Conservation (phyloP, 139 green algal genomes). For the Limnomonas spitsbergensis region DNA sequence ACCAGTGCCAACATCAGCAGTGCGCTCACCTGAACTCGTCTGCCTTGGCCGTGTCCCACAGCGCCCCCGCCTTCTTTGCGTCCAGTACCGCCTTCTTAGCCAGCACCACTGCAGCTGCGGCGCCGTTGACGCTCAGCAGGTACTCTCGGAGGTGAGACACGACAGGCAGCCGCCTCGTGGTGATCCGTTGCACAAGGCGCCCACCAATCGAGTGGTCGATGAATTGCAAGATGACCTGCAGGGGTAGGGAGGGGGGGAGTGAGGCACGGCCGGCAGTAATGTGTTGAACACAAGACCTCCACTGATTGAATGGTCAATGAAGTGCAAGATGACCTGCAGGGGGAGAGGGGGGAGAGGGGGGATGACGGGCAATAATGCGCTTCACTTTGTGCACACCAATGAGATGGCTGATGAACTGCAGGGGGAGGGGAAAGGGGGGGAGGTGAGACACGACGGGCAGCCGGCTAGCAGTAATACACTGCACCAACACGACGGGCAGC, state of each 20-base stretch:
- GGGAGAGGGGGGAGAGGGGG: background rate
- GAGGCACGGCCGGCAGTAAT: background rate
- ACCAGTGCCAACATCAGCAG: too few species aligned
- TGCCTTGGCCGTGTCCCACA: constrained; percentile 1
- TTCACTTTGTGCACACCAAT: background rate
- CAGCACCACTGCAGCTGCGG: background rate
- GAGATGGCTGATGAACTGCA: background rate
- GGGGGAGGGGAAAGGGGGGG: background rate
- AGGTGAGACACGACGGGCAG: too few species aligned
- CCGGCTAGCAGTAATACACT: too few species aligned
- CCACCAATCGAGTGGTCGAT: constrained; percentile 9
- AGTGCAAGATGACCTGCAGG: constrained; percentile 1
- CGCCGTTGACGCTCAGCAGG: background rate
- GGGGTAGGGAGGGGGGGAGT: background rate
- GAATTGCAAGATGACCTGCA: constrained; percentile 3
- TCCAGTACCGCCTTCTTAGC: constrained; percentile 11
- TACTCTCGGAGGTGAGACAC: background rate
- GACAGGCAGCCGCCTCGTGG: constrained; percentile 1
- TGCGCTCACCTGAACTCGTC: constrained; percentile 1
- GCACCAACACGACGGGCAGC: too few species aligned
- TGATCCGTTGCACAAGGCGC: background rate
- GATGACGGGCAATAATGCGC: background rate
- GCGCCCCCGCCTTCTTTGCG: constrained; percentile 1
- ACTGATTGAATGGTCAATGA: constrained; percentile 3
- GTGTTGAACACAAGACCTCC: background rate